Evolutionary conservation across 31 red algal species (phyloP), one percentile per base, ranked within the genome.

Genomic region (Asparagopsis taxiformis): DNA sequence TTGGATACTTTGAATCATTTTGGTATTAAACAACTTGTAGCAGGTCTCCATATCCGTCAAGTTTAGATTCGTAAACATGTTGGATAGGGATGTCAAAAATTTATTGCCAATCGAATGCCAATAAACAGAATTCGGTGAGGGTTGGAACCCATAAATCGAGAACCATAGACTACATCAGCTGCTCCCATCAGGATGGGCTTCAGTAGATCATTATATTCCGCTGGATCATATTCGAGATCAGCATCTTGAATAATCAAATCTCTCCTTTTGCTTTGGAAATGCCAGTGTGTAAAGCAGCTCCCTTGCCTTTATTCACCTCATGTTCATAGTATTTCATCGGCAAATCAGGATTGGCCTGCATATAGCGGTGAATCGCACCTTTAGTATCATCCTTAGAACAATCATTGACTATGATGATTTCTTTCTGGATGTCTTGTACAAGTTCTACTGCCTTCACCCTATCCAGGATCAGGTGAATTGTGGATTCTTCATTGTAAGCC

Each of bases 11-110:
- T 58, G 19, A 58, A 58, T 58, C 8, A 58, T 21, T 8, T 58
- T n/a, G 5, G 9, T 26, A 6, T 30, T 22, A 58, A 58, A 58
- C 19, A 21, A 7, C 26, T 58, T 58, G 55, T 58, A 58, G 19
- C 55, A 58, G 19, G 55, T 58, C 19, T 58, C 55, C 55, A 58
- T 58, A 30, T 58, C 55, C 26, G 55, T 58, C 7, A 58, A 7
- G 26, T 58, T 7, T 30, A 58, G 19, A 58, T 58, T 58, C 55
- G 55, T 58, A 6, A 58, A 5, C 55, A 58, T 58, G 19, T 58
- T 58, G 19, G 55, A 58, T 7, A 58, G 26, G 26, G 26, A 13
- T 22, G 55, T 58, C 19, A 58, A 58, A 26, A 58, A 22, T 13
- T n/a, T 6, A 58, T 58, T 58, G 6, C 55, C 55, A 7, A 58